Percentiles rank a stretch among this genome's conserved stretches.
Conservation (phyloP, 148 eudicot genomes). For the Diospyros kaki region DNA sequence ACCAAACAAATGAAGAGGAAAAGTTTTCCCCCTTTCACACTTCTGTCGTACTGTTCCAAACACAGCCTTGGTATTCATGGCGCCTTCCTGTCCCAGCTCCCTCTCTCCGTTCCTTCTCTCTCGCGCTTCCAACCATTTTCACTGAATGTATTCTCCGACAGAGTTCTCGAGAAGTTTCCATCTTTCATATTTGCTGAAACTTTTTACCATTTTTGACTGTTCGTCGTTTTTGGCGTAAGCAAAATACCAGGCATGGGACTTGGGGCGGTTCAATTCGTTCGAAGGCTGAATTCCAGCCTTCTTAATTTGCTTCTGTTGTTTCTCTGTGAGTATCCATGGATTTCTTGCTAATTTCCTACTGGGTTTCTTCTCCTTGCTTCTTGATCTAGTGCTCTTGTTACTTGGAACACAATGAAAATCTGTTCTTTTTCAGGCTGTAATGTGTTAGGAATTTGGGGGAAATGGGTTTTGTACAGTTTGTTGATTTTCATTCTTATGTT, state of each 20-base stretch:
- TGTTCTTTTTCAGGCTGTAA: slow-evolving; percentile 9
- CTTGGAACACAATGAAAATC: slow-evolving; percentile 22
- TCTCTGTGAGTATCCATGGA: slow-evolving; percentile 43
- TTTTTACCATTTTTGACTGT: too few relatives aligned
- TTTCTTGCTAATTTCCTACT: slow-evolving; percentile 8
- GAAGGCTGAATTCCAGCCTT: slow-evolving; percentile 12
- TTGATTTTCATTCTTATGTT: slow-evolving; percentile 8
- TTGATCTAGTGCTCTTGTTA: slow-evolving; percentile 18
- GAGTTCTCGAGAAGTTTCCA: too few relatives aligned
- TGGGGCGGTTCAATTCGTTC: slow-evolving; percentile 4
- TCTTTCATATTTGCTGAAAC: too few relatives aligned
- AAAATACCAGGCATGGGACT: slow-evolving; percentile 25
- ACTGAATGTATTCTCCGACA: too few relatives aligned
- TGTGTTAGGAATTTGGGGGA: slow-evolving; percentile 13
- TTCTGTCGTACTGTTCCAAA: too few relatives aligned
- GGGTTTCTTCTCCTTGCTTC: slow-evolving; percentile 12
- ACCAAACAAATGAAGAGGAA: too few relatives aligned
- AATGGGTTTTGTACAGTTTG: slow-evolving; percentile 17
- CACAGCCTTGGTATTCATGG: too few relatives aligned
- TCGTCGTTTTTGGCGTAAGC: slow-evolving; percentile 1
- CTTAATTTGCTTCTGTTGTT: slow-evolving; percentile 25
- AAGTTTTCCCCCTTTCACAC: too few relatives aligned
- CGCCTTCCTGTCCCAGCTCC: too few relatives aligned
- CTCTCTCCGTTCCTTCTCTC: too few relatives aligned
- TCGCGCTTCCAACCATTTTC: too few relatives aligned